Base-by-base conservation (phyloP, 441 rosid species). In the Adansonia madagascariensis region DNA sequence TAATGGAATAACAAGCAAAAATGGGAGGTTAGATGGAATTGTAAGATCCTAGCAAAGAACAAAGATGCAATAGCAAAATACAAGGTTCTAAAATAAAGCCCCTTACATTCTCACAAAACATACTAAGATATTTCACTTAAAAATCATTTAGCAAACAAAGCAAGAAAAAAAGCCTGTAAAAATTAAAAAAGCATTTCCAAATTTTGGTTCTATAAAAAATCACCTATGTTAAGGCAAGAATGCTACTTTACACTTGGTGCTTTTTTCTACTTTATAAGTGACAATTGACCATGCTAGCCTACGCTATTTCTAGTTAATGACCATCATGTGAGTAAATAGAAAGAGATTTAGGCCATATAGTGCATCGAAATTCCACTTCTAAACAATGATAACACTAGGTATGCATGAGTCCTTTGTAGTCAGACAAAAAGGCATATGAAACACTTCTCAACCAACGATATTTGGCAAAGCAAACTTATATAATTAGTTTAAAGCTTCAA, bases 291-390 rank as follows among this genome's bases (percentile, higher is more conserved):
- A 65, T 24, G 8, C 50, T 35, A 63, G 47, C 50, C 50, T 8
- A 41, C 41, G 49, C 49, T 41, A 64, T 64, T 64, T 41, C 50
- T 64, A 64, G 70, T 24, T n/a, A 39, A 64, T 64, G 24, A n/a
- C n/a, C 14, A n/a, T 64, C 49, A 41, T 7, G 22, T 8, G 70
- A 41, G 27, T 65, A 9, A n/a, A 39, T 6, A 41, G 27, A n/a
- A 41, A 39, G 4, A 65, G 50, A 65, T 41, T 65, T 8, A 41
- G 68, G 50, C 27, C 50, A n/a, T 41, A 17, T 8, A 35, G 15
- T 35, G 22, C 69, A 35, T 64, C 68, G 22, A 35, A 39, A 64
- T 35, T 39, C 47, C 44, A 3, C 7, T 10, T 43, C 22, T 2
- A 65, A 41, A 41, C 14, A 8, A 3, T 15, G 50, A 65, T 43